A percentile compares a stretch with the other conserved stretches of the same genome.
Evolutionary conservation across 805 yeast species (phyloP).

Genomic region (Metschnikowia henanensis): DNA sequence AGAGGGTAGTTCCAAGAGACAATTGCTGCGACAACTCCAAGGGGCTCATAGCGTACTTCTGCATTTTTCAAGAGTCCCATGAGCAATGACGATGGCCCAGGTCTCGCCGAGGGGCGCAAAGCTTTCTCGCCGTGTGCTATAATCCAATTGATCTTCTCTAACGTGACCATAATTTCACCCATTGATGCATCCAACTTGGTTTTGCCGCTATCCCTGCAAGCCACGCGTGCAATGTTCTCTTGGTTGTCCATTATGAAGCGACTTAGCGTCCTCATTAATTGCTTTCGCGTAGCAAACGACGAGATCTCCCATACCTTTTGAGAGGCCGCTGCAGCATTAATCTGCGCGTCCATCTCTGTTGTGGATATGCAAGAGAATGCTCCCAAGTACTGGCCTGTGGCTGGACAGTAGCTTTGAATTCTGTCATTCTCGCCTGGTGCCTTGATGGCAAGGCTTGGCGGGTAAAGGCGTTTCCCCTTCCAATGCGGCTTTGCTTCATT

Average conservation of each 20-base stretch:
- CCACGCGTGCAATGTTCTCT: constrained; percentile 83
- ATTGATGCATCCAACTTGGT: constrained; percentile 93
- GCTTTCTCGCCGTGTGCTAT: constrained; percentile 77
- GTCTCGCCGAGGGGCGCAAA: constrained; percentile 68
- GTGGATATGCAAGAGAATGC: constrained; percentile 61
- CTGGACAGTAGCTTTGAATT: constrained; percentile 92
- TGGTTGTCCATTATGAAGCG: constrained; percentile 79
- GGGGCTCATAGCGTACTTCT: constrained; percentile 90
- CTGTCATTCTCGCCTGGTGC: constrained; percentile 61
- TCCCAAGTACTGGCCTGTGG: constrained; percentile 90
- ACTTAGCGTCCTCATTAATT: constrained; percentile 67
- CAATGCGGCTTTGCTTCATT: constrained; percentile 84
- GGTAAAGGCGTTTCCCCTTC: constrained; percentile 81
- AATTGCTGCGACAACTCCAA: constrained; percentile 84
- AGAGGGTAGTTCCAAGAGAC: constrained; percentile 98
- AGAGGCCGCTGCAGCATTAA: constrained; percentile 53
- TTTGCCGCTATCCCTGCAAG: constrained; percentile 96
- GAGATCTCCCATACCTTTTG: constrained; percentile 54
- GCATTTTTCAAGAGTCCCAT: constrained; percentile 86
- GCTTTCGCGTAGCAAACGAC: constrained; percentile 63
- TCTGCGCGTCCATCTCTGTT: constrained; percentile 68
- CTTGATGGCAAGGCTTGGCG: constrained; percentile 52
- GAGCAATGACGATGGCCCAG: constrained; percentile 84
- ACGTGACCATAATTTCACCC: constrained; percentile 95
- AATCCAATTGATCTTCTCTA: constrained; percentile 92